phyloP scores from a whole-genome alignment of 192 early-diverging fungal species.

The Coemansia sp. region DNA sequence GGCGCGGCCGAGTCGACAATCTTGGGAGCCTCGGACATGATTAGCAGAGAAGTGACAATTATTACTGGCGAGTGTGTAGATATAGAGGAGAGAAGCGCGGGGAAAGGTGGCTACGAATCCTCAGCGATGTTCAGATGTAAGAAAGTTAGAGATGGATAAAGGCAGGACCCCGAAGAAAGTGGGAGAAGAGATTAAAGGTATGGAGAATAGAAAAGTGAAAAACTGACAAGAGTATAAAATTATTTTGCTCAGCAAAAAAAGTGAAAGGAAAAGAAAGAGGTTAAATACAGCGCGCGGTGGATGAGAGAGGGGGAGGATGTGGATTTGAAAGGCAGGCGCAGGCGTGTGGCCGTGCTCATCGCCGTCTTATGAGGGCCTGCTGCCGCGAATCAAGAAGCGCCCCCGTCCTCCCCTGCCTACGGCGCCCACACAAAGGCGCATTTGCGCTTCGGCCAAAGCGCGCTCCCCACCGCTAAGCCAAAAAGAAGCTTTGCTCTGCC shows the following conservation, averaged over 20 bases:
- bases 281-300: constrained; percentile 21
- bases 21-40: constrained; percentile 21
- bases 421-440: constrained; percentile 5
- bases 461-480: background rate
- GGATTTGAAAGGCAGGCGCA: constrained; percentile 5
- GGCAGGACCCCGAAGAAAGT: constrained; percentile 3
- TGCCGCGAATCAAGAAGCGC: constrained; percentile 9
- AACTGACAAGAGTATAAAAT: constrained; percentile 35
- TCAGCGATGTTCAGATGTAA: constrained; percentile 3
- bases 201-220: constrained; percentile 11
- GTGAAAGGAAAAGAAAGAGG: constrained; percentile 13
- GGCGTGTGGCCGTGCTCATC: constrained; percentile 1
- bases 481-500: background rate
- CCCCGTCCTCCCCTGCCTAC: constrained; percentile 1
- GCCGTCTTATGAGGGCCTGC: constrained; percentile 8
- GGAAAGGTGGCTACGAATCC: constrained; percentile 1
- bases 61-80: background rate
- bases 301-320: constrained; percentile 1
- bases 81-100: background rate
- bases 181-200: constrained; percentile 10
- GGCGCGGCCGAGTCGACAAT: background rate
- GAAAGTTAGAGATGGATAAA: background rate
- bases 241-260: constrained; percentile 49
- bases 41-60: background rate
- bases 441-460: constrained; percentile 6